A percentile compares a stretch with the other conserved stretches of the same genome.
phyloP scores from a whole-genome alignment of 2,329 filamentous ascomycete genomes.

The Hymenoscyphus scutula region DNA sequence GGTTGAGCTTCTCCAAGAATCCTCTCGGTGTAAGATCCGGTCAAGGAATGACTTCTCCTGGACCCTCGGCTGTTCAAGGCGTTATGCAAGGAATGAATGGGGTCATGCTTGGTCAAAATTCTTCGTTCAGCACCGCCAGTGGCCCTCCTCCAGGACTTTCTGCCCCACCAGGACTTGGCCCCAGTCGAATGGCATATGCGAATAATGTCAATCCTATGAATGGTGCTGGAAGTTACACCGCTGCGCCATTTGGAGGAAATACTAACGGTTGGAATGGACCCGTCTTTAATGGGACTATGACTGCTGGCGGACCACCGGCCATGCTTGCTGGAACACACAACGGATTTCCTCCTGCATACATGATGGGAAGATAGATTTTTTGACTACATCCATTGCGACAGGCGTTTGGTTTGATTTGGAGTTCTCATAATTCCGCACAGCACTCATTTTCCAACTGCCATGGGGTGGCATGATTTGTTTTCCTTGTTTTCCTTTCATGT shows the following conservation, averaged over 20 bases:
- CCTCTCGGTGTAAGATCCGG: slow-evolving; percentile 86
- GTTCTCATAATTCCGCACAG: slow-evolving; percentile 20
- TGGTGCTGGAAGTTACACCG: slow-evolving; percentile 25
- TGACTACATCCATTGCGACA: slow-evolving; percentile 18
- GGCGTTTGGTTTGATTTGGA: slow-evolving; percentile 22
- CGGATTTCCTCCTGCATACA: slow-evolving; percentile 37
- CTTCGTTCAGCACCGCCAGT: slow-evolving; percentile 43
- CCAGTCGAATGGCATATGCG: slow-evolving; percentile 31
- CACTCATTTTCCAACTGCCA: slow-evolving; percentile 20
- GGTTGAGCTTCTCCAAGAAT: slow-evolving; percentile 96
- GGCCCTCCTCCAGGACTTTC: slow-evolving; percentile 78
- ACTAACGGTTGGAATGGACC: slow-evolving; percentile 33
- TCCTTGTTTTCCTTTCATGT: slow-evolving; percentile 18
- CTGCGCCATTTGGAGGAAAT: slow-evolving; percentile 27
- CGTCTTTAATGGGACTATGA: slow-evolving; percentile 32
- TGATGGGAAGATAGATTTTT: slow-evolving; percentile 37
- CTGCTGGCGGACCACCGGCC: slow-evolving; percentile 31
- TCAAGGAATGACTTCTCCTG: slow-evolving; percentile 47
- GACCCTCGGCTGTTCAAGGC: slow-evolving; percentile 42
- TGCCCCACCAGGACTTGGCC: slow-evolving; percentile 68
- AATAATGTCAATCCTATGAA: slow-evolving; percentile 28
- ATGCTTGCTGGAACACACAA: slow-evolving; percentile 33
- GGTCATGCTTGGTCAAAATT: slow-evolving; percentile 45
- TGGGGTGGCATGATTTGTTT: slow-evolving; percentile 22
- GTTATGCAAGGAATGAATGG: slow-evolving; percentile 57